Conservation (phyloP, 2,329 filamentous ascomycete species). For the Exophiala aquamarina region DNA sequence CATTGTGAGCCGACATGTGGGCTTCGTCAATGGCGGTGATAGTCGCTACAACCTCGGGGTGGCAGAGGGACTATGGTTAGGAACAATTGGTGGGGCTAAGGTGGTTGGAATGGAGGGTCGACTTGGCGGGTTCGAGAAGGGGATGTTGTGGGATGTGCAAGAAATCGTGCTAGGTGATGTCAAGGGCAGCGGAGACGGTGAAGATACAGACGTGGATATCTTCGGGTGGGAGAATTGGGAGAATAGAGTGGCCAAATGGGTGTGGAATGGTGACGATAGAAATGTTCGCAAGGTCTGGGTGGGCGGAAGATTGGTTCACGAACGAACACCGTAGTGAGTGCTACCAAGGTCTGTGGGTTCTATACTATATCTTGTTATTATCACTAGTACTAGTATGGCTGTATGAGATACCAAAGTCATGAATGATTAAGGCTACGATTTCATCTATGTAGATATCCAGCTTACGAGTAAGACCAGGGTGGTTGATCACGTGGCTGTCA, state of each 20-base stretch:
- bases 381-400: no score
- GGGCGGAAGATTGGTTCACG: slow-evolving; percentile 75
- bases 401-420: no score
- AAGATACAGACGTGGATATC: slow-evolving; percentile 71
- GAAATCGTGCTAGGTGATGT: slow-evolving; percentile 54
- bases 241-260: slow-evolving; percentile 87
- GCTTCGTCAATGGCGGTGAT: slow-evolving; percentile 43
- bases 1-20: slow-evolving; percentile 72
- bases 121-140: slow-evolving; percentile 79
- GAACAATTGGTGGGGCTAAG: slow-evolving; percentile 80
- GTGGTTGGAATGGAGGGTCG: slow-evolving; percentile 71
- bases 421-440: no score
- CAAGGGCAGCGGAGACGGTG: slow-evolving; percentile 30
- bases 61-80: slow-evolving; percentile 82
- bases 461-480: no score
- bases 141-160: slow-evolving; percentile 90
- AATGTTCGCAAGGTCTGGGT: slow-evolving; percentile 92
- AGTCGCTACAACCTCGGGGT: slow-evolving; percentile 49
- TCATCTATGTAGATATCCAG: no score
- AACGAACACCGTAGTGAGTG: slow-evolving; percentile 32
- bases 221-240: slow-evolving; percentile 92
- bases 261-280: slow-evolving; percentile 89
- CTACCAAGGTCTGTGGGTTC: no score
- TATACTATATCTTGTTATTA: no score
- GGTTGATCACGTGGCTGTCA: no score